Conservation (phyloP, 306 rosid species). For the Elaeagnus macrophylla region DNA sequence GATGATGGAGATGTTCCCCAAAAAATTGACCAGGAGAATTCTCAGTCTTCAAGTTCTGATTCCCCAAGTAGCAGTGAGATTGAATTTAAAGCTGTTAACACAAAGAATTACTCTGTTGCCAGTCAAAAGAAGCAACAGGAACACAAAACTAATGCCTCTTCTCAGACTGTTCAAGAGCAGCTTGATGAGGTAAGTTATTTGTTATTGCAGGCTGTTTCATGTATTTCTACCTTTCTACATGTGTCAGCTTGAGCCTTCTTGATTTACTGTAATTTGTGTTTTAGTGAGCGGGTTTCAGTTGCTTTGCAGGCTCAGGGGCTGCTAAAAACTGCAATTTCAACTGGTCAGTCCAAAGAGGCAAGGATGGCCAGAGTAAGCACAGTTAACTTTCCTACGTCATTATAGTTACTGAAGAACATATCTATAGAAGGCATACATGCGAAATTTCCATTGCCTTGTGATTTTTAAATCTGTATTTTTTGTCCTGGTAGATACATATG, state of each 20-base stretch:
- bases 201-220: constrained; percentile 13
- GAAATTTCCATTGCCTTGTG: too few species aligned
- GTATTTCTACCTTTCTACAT: constrained; percentile 4
- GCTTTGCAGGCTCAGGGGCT: constrained; percentile 86
- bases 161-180: constrained; percentile 59
- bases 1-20: constrained; percentile 29
- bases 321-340: constrained; percentile 73
- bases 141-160: constrained; percentile 38
- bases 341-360: constrained; percentile 98
- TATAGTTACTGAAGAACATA: too few species aligned
- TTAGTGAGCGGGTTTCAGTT: constrained; percentile 56
- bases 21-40: constrained; percentile 33
- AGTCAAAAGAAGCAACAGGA: constrained; percentile 42
- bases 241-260: not conserved
- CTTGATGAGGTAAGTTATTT: constrained; percentile 77
- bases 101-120: constrained; percentile 29
- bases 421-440: too few species aligned
- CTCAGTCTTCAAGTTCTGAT: constrained; percentile 36
- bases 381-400: too few species aligned
- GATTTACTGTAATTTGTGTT: constrained; percentile 11
- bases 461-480: too few species aligned
- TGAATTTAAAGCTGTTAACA: constrained; percentile 30
- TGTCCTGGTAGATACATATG: too few species aligned
- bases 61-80: constrained; percentile 27
- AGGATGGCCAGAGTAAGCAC: constrained; percentile 90